Evolutionary conservation across 2,329 filamentous ascomycete genomes (phyloP).

Genomic region (Trichoderma hamatum): DNA sequence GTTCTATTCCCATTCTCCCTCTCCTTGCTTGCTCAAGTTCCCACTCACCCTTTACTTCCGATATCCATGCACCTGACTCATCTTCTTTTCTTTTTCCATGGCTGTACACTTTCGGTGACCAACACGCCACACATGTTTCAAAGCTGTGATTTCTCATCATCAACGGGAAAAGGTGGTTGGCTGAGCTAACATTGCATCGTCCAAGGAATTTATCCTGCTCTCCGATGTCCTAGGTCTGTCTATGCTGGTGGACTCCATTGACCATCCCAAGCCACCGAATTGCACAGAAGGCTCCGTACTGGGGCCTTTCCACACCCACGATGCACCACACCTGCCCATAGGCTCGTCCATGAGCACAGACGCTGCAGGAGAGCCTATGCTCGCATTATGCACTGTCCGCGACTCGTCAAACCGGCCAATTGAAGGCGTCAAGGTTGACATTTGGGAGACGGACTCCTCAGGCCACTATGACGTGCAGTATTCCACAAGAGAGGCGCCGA

Average conservation of each 20-base stretch:
- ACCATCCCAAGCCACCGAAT: conserved; percentile 70
- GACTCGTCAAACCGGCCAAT: conserved; percentile 64
- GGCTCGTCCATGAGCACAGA: conserved; percentile 66
- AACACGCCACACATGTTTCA: not conserved
- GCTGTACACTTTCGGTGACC: not conserved
- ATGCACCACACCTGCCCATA: conserved; percentile 56
- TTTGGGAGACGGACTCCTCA: conserved; percentile 77
- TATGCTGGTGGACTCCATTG: conserved; percentile 73
- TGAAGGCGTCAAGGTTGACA: conserved; percentile 66
- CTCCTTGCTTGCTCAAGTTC: not conserved
- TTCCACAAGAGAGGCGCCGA: conserved; percentile 51
- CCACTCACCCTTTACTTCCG: not conserved
- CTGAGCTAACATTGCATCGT: not conserved
- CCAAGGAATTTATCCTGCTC: conserved; percentile 74
- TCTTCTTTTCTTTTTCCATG: not conserved
- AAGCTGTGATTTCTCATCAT: not conserved
- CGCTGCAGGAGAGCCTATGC: conserved; percentile 64
- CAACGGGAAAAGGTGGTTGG: not conserved
- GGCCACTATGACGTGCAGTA: conserved; percentile 79
- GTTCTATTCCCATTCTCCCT: too few relatives aligned
- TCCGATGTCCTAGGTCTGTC: conserved; percentile 75
- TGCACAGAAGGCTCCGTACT: conserved; percentile 77
- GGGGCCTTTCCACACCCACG: conserved; percentile 78
- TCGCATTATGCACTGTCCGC: conserved; percentile 68
- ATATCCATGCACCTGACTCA: not conserved